A percentile compares a stretch with the other conserved stretches of the same genome.
Evolutionary conservation across 306 rosid genomes (phyloP).

Genomic region (Castanea crenata): DNA sequence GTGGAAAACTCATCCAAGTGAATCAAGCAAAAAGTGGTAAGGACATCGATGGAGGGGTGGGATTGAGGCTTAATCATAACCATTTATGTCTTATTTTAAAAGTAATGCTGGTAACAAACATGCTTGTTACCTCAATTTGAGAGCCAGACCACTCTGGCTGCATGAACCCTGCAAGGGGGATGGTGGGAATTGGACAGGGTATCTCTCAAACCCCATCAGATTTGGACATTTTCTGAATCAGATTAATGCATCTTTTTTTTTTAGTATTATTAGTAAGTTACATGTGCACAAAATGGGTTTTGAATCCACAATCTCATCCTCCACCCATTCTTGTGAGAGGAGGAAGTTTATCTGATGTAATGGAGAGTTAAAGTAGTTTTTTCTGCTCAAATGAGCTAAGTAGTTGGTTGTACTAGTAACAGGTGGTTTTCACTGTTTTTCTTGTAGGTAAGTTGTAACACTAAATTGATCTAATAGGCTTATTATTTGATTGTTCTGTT

Average conservation of each 20-base stretch:
- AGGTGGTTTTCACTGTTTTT: background rate
- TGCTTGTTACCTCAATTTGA: background rate
- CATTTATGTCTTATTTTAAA: background rate
- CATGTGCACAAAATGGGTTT: no score
- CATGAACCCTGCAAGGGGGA: background rate
- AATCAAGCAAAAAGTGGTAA: background rate
- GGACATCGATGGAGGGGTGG: background rate
- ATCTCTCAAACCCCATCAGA: no score
- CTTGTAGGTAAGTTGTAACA: background rate
- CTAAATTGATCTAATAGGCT: background rate
- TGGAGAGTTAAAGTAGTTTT: background rate
- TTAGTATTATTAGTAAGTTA: no score
- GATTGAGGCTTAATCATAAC: background rate
- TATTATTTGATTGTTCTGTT: background rate
- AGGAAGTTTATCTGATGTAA: background rate
- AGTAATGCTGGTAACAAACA: background rate
- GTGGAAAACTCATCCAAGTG: background rate
- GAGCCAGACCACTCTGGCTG: background rate
- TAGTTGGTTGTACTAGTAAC: background rate
- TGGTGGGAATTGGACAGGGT: no score
- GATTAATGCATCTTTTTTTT: no score
- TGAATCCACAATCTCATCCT: no score
- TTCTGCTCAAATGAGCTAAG: no score
- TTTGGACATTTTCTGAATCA: background rate
- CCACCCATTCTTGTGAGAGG: no score